A percentile compares a stretch with the other conserved stretches of the same genome.
phyloP scores from a whole-genome alignment of 2,329 filamentous ascomycete genomes.

The Cercospora sojina region DNA sequence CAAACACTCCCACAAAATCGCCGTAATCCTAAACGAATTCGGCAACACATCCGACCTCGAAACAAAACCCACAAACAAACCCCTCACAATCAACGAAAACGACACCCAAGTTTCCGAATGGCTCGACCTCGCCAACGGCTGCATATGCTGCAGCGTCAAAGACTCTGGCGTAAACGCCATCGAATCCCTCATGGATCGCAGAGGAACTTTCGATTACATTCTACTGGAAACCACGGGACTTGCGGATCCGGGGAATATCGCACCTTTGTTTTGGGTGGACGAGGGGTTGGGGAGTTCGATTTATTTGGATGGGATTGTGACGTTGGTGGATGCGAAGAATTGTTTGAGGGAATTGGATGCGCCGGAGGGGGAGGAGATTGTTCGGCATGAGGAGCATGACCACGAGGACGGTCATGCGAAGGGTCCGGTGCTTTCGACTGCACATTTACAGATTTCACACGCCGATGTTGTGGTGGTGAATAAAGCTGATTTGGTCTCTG shows the following conservation, averaged over 20 bases:
- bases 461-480: constrained; percentile 95
- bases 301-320: constrained; percentile 95
- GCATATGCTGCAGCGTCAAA: constrained; percentile 97
- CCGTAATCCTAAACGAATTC: constrained; percentile 82
- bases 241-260: constrained; percentile 92
- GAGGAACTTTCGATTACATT: constrained; percentile 95
- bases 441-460: constrained; percentile 94
- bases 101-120: constrained; percentile 84
- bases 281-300: constrained; percentile 93
- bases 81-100: constrained; percentile 77
- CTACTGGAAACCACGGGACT: constrained; percentile 93
- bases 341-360: constrained; percentile 81
- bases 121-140: constrained; percentile 94
- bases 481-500: constrained; percentile 80
- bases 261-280: constrained; percentile 96
- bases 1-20: constrained; percentile 95
- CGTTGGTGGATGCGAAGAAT: constrained; percentile 92
- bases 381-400: constrained; percentile 40
- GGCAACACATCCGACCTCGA: constrained; percentile 77
- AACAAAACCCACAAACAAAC: constrained; percentile 83
- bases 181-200: constrained; percentile 91
- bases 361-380: constrained; percentile 37
- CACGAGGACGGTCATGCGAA: constrained; percentile 48
- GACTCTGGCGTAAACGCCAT: constrained; percentile 93
- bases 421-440: constrained; percentile 78